Conservation (phyloP, 1,139 yeast species). For the Nadsonia commutata region DNA sequence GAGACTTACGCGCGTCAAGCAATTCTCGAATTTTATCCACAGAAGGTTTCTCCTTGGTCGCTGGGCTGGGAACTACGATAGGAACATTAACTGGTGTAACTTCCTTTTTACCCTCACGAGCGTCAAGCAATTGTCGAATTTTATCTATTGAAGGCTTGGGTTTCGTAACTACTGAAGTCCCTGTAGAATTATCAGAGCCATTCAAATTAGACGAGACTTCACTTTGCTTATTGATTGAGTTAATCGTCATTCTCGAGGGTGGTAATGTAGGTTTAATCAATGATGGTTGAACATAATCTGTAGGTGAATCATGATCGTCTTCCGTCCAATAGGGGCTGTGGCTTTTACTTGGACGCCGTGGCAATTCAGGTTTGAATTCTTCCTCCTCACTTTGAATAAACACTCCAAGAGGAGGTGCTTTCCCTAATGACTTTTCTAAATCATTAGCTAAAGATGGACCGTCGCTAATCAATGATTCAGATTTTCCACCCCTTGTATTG, state of each 20-base stretch:
- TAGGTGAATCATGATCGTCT: neutral
- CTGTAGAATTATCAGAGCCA: neutral
- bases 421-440: neutral
- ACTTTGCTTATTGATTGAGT: neutral
- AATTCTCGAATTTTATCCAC: constrained; percentile 5
- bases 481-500: neutral
- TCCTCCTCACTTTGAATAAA: constrained; percentile 1
- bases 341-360: neutral
- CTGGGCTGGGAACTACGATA: neutral
- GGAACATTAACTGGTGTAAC: neutral
- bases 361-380: neutral
- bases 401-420: neutral
- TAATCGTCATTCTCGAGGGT: neutral
- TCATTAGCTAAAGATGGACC: neutral
- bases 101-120: constrained; percentile 1
- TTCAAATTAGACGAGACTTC: neutral
- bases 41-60: constrained; percentile 4
- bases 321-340: too few species aligned
- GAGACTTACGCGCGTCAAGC: constrained; percentile 3
- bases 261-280: neutral
- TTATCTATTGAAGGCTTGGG: neutral
- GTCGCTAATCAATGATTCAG: neutral
- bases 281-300: neutral
- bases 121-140: neutral
- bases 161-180: neutral